phyloP scores from a whole-genome alignment of 495 filamentous ascomycete genomes.

The Penicillium lividum region DNA sequence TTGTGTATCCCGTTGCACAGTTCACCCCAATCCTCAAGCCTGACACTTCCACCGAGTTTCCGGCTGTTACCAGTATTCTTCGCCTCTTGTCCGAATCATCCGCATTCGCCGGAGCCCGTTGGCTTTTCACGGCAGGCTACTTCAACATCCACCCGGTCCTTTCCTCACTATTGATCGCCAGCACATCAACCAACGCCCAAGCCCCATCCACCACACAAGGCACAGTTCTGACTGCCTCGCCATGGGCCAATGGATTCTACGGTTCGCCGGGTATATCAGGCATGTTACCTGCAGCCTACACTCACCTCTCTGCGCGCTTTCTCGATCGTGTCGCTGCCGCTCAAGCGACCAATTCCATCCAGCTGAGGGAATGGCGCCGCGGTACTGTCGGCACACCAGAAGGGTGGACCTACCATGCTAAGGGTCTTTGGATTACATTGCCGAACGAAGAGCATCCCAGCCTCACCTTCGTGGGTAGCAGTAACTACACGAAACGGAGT shows the following conservation, averaged over 20 bases:
- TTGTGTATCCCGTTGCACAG: constrained; percentile 79
- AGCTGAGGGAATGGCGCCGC: constrained; percentile 83
- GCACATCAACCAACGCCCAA: constrained; percentile 37
- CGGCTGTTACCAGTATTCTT: constrained; percentile 73
- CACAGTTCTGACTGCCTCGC: constrained; percentile 91
- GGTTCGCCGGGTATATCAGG: constrained; percentile 83
- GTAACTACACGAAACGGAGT: constrained; percentile 93
- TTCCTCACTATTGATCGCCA: constrained; percentile 73
- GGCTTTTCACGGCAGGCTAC: constrained; percentile 97
- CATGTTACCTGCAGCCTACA: constrained; percentile 89
- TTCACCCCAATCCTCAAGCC: constrained; percentile 79
- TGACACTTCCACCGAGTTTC: constrained; percentile 85
- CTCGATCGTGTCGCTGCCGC: constrained; percentile 65
- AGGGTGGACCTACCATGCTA: constrained; percentile 98
- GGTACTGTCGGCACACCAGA: constrained; percentile 76
- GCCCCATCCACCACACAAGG: constrained; percentile 53
- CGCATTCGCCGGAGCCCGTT: constrained; percentile 65
- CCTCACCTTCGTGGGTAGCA: constrained; percentile 82
- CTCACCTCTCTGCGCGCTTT: constrained; percentile 79
- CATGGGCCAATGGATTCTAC: constrained; percentile 94
- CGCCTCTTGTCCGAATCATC: constrained; percentile 57
- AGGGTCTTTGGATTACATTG: constrained; percentile 90
- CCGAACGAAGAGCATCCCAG: constrained; percentile 61
- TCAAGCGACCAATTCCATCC: constrained; percentile 61
- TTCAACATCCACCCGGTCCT: constrained; percentile 91